Evolutionary conservation across 2,329 filamentous ascomycete genomes (phyloP).

Genomic region (Cladosporium sp.): DNA sequence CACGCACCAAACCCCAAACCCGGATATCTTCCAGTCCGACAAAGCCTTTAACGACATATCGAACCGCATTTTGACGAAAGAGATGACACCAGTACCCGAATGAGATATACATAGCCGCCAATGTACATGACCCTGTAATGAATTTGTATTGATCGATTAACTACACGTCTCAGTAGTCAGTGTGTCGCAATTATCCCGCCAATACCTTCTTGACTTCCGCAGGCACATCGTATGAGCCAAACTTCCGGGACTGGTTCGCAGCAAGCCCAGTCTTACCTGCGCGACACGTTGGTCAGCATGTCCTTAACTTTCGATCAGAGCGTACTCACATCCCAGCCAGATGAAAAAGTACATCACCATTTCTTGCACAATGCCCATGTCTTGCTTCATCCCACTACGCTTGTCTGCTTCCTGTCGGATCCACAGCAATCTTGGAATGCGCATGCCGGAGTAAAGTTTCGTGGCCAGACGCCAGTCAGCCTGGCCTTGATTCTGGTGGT

Average conservation of each 20-base stretch:
- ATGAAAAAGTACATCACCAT: conserved; percentile 24
- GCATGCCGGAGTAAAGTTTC: conserved; percentile 22
- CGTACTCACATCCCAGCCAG: conserved; percentile 14
- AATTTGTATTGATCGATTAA: neutral
- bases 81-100: neutral
- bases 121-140: neutral
- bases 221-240: conserved; percentile 2
- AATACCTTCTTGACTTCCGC: neutral
- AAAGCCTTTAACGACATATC: conserved; percentile 12
- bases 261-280: conserved; percentile 9
- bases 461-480: conserved; percentile 10
- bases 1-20: conserved; percentile 2
- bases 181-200: too few species aligned
- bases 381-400: conserved; percentile 14
- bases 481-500: conserved; percentile 19
- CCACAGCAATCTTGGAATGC: conserved; percentile 20
- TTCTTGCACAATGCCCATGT: conserved; percentile 21
- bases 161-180: neutral
- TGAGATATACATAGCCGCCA: neutral
- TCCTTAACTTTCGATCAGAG: too few species aligned
- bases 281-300: neutral
- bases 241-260: neutral
- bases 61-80: neutral
- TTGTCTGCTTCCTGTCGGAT: conserved; percentile 17
- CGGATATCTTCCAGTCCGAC: neutral